These are phyloP conservation scores for Trichomonas vaginalis DNA, from an alignment of 208 protist genomes.

Conservation along the genomic window DNA sequence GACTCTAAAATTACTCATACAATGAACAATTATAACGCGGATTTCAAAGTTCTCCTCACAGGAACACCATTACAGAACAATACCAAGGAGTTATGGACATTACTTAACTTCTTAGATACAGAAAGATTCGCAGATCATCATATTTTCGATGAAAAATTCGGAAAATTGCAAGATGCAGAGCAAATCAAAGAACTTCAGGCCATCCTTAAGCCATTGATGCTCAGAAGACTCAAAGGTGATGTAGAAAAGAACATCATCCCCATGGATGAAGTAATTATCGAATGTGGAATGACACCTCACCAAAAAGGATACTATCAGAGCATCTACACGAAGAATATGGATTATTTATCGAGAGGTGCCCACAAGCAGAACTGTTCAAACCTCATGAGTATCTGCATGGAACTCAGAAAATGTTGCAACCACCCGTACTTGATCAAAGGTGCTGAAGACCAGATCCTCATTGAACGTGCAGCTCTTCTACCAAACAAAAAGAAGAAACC, in stretches of 20 bases:
- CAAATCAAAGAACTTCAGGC: not conserved
- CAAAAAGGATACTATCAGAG: not conserved
- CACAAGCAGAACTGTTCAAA: not conserved
- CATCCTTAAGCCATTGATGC: slow-evolving; percentile 29
- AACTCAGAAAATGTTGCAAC: slow-evolving; percentile 71
- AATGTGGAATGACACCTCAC: not conserved
- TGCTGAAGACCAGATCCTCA: not conserved
- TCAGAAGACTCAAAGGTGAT: slow-evolving; percentile 30
- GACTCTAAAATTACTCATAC: slow-evolving; percentile 33
- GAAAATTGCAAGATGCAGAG: not conserved
- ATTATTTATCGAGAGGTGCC: not conserved
- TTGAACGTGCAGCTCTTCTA: not conserved
- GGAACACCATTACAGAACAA: slow-evolving; percentile 19
- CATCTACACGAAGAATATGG: not conserved
- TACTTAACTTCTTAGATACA: not conserved
- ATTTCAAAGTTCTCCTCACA: not conserved
- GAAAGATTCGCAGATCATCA: not conserved
- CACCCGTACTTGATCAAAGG: slow-evolving; percentile 57
- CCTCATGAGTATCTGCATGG: slow-evolving; percentile 21
- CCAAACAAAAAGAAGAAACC: not conserved
- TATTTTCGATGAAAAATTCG: not conserved
- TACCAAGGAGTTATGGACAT: not conserved
- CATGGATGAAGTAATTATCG: slow-evolving; percentile 22
- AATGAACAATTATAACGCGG: not conserved
- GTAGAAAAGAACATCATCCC: slow-evolving; percentile 25